Base-by-base conservation (phyloP, 768 basidiomycete species). In the Leccinum uliginosum region DNA sequence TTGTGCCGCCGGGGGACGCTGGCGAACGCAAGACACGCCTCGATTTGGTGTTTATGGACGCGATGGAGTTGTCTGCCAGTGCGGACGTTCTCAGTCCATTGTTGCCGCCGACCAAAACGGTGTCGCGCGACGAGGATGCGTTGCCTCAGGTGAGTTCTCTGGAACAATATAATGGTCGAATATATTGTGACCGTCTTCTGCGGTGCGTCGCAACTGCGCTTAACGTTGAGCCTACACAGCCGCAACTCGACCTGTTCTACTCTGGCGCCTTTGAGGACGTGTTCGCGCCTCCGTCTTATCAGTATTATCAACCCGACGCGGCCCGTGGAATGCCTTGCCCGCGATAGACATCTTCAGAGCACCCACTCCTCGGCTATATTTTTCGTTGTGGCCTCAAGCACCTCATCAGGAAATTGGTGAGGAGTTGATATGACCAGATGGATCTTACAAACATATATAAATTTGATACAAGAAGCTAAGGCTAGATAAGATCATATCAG, bases 81-180 rank as follows among this genome's bases (percentile, higher is more conserved):
- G n/a, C n/a, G 1, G 48, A 59, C 53, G 59, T 70, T 56, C 67
- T 57, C 50, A 67, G 67, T 49, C 66, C 72, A 17, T 55, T 73
- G 53, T 38, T 74, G 6, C 73, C 73, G 3, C 69, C 71, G 2
- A 23, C 52, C 24, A 27, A 48, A 50, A 50, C 29, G n/a, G 8
- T 45, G 29, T 26, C 48, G 2, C 26, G 43, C 5, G 58, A 55
- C 27, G 17, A 15, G n/a, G 14, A 9, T 29, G 7, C 21, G n/a
- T 29, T 44, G 21, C 34, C 49, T 2, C 48, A 58, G 11, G 68
- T 70, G 51, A 63, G 66, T 47, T n/a, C 51, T 24, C 49, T 3
- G 19, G 17, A 14, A 11, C 30, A 1, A 4, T 14, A 1, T 29
- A 17, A 44, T 27, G 17, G 12, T 6, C 21, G 32, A n/a, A 12